Conservation (phyloP, 805 yeast genomes). For the Zygosaccharomyces pseudorouxii region DNA sequence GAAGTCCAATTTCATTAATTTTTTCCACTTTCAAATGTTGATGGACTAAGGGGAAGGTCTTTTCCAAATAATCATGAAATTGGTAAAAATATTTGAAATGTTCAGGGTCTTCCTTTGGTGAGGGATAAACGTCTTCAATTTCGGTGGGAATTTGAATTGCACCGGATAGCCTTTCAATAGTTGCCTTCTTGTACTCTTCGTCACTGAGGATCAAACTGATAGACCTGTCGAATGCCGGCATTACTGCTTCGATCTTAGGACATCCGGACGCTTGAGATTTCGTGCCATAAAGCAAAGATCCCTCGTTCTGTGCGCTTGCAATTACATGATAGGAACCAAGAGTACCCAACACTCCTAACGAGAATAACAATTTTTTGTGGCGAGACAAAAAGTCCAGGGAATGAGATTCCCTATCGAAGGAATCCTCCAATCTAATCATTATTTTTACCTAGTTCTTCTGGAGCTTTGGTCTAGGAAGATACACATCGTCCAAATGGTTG, state of each 20-base stretch:
- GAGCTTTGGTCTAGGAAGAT: not conserved
- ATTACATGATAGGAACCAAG: constrained; percentile 3
- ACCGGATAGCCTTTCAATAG: constrained; percentile 46
- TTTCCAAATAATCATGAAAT: constrained; percentile 51
- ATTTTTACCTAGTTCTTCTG: not conserved
- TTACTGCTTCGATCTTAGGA: constrained; percentile 20
- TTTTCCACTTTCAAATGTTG: constrained; percentile 44
- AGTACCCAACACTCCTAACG: constrained; percentile 9
- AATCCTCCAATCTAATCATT: constrained; percentile 38
- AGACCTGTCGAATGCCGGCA: constrained; percentile 25
- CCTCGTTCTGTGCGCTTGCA: not conserved
- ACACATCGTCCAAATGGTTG: not conserved
- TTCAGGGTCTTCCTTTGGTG: constrained; percentile 34
- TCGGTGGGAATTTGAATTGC: constrained; percentile 66
- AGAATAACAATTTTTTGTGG: constrained; percentile 7
- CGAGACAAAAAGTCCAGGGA: not conserved
- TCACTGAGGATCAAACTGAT: constrained; percentile 31
- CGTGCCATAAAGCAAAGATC: not conserved
- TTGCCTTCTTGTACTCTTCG: constrained; percentile 34
- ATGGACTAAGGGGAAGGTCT: constrained; percentile 54
- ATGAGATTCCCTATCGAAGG: not conserved
- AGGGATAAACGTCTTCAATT: constrained; percentile 48
- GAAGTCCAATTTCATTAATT: constrained; percentile 61
- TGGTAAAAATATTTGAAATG: constrained; percentile 45
- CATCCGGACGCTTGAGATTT: constrained; percentile 11